These are phyloP conservation scores for Mycena chlorophos DNA, from an alignment of 768 basidiomycete genomes.

Conservation along the genomic window DNA sequence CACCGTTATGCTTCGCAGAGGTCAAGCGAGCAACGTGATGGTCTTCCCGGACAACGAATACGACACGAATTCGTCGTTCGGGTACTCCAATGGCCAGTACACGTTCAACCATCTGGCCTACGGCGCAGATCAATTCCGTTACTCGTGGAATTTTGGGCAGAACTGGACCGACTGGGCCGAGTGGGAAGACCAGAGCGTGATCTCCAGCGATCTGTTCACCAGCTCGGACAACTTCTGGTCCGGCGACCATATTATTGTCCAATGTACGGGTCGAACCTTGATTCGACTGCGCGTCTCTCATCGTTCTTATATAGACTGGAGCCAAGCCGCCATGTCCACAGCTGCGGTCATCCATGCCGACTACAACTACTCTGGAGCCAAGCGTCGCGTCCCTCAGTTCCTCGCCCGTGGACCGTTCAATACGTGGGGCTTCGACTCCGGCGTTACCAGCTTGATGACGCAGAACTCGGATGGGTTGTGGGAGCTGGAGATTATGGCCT, in stretches of 20 bases:
- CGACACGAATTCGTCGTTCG: conserved; percentile 55
- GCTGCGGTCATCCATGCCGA: conserved; percentile 79
- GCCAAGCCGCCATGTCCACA: conserved; percentile 58
- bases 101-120: conserved; percentile 78
- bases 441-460: conserved; percentile 69
- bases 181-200: conserved; percentile 73
- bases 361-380: conserved; percentile 49
- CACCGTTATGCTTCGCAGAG: conserved; percentile 81
- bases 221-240: conserved; percentile 64
- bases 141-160: conserved; percentile 82
- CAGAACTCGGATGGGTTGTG: conserved; percentile 66
- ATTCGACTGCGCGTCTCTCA: conserved; percentile 1
- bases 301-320: conserved; percentile 64
- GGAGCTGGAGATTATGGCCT: conserved; percentile 86
- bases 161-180: conserved; percentile 80
- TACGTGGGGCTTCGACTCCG: conserved; percentile 87
- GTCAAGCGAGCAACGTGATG: conserved; percentile 70
- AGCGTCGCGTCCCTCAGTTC: conserved; percentile 83
- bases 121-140: conserved; percentile 86
- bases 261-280: conserved; percentile 56
- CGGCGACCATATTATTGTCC: conserved; percentile 84
- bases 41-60: conserved; percentile 88
- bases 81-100: conserved; percentile 61
- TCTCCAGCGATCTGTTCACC: conserved; percentile 59
- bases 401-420: conserved; percentile 90